A percentile compares a stretch with the other conserved stretches of the same genome.
These are phyloP conservation scores for Closterium sp. DNA, from an alignment of 139 green algal species.

Conservation along the genomic window DNA sequence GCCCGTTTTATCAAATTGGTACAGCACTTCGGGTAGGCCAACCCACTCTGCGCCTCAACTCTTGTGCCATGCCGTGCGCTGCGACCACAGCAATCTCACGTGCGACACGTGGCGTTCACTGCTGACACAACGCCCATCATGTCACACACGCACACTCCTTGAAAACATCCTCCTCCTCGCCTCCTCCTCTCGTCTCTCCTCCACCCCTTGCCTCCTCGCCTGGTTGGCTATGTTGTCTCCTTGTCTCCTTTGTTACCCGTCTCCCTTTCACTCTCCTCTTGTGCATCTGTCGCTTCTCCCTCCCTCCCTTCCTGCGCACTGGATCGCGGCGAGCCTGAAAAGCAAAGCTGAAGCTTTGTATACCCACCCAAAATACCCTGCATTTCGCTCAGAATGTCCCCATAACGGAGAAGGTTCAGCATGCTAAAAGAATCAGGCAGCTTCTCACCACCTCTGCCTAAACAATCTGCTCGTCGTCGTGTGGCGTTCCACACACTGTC, in stretches of 20 bases:
- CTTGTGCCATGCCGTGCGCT: neutral
- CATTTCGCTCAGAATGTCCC: too few relatives aligned
- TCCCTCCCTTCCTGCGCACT: neutral
- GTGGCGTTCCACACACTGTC: neutral
- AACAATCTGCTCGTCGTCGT: neutral
- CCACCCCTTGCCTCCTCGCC: neutral
- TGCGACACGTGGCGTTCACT: neutral
- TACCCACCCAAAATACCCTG: conserved; percentile 12
- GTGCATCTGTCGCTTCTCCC: neutral
- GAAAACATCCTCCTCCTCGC: neutral
- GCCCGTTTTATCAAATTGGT: too few relatives aligned
- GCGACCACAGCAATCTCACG: neutral
- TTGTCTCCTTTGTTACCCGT: neutral
- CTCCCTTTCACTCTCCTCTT: neutral
- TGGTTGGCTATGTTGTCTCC: conserved; percentile 19
- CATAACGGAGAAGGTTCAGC: too few relatives aligned
- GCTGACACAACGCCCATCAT: neutral
- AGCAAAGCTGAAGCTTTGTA: neutral
- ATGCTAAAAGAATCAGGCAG: too few relatives aligned
- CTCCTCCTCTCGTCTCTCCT: neutral
- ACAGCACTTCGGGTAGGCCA: too few relatives aligned
- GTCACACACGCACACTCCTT: too few relatives aligned
- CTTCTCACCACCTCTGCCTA: neutral
- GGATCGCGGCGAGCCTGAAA: neutral
- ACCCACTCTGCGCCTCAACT: neutral